These are phyloP conservation scores for Sporisorium exsertum DNA, from an alignment of 1,284 basidiomycete species.

Conservation along the genomic window DNA sequence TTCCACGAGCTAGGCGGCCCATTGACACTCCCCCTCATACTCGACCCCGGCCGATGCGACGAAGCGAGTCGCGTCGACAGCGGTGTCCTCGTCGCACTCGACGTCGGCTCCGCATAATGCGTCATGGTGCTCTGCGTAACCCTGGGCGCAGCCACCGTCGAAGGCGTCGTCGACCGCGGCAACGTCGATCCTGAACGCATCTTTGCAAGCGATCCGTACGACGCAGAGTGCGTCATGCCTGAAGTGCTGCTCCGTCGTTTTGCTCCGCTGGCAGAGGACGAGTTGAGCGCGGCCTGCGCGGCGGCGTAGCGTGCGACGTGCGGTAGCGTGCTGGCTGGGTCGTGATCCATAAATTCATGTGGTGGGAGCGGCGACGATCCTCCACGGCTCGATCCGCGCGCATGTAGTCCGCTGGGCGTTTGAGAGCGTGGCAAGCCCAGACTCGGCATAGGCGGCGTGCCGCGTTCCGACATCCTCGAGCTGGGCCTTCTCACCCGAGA, in stretches of 20 bases:
- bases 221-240: conserved; percentile 21
- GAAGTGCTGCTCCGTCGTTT: conserved; percentile 40
- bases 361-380: conserved; percentile 40
- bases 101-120: conserved; percentile 3
- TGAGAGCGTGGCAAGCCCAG: conserved; percentile 41
- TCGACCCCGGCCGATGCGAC: conserved; percentile 19
- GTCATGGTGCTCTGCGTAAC: conserved; percentile 18
- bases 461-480: conserved; percentile 47
- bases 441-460: conserved; percentile 42
- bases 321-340: conserved; percentile 49
- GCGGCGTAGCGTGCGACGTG: conserved; percentile 42
- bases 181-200: conserved; percentile 17
- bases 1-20: conserved; percentile 50
- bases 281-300: conserved; percentile 13
- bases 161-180: conserved; percentile 25
- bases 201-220: conserved; percentile 39
- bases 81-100: conserved; percentile 17
- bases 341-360: conserved; percentile 60
- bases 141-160: conserved; percentile 5
- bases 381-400: conserved; percentile 17
- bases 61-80: conserved; percentile 30
- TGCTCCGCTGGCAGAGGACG: conserved; percentile 1
- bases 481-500: conserved; percentile 50
- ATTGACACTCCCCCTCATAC: conserved; percentile 27
- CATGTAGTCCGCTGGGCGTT: conserved; percentile 26